Evolutionary conservation across 331 rosid species (phyloP), one percentile per base, ranked within the genome.

Genomic region (Erythrophleum ivorense): DNA sequence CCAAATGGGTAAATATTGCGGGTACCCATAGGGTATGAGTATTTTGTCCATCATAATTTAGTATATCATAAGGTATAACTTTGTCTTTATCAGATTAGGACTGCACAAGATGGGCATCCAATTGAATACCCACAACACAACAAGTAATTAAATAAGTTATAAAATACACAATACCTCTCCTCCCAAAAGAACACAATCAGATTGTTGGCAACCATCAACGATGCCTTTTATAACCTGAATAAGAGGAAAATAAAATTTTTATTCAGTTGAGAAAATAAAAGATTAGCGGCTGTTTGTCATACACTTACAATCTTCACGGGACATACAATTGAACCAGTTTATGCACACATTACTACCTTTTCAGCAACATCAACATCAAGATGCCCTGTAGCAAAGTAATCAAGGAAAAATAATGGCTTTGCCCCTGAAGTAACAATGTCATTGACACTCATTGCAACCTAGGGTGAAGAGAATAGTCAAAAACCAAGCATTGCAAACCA

Each of bases 381-480:
- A 76, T 78, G 92, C 71, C 98, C 91, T 21, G 94, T 94, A 33
- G 98, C 97, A 78, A 87, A 94, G 86, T 94, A 94, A 88, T 91
- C 98, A 54, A 91, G 98, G 83, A 94, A 94, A 84, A 94, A 95
- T 63, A 95, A 58, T 18, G 97, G 97, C 86, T 91, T n/a, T n/a
- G n/a, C n/a, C n/a, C n/a, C n/a, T n/a, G n/a, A n/a, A n/a, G n/a
- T n/a, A n/a, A n/a, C n/a, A n/a, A n/a, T 92, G 82, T 95, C 97
- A 85, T 92, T 92, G 62, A 91, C 97, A 33, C 97, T 95, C 34
- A 64, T 15, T 6, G 94, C 93, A 81, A 89, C 91, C 91, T 88
- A 77, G 8, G 40, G n/a, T 9, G 3, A 73, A 21, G 45, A 50
- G 53, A 41, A 64, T 13, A 36, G 69, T 71, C 58, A 34, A 54